Evolutionary conservation across 768 basidiomycete genomes (phyloP).

Genomic region (Calocera viscosa): DNA sequence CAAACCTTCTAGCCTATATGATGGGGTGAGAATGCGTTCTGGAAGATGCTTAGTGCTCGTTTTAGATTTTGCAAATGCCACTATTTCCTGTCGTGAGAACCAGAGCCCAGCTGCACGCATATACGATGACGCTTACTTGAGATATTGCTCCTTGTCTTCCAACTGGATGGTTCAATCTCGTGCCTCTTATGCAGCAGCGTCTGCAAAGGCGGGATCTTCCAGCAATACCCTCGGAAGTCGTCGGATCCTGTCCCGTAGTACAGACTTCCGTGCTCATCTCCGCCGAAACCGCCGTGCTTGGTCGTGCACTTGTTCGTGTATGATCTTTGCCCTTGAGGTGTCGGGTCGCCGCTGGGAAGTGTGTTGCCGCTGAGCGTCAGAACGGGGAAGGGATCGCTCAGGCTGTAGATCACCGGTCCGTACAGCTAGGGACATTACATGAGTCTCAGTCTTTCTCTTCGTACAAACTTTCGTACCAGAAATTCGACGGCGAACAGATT

Average conservation of each 20-base stretch:
- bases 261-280: slow-evolving; percentile 35
- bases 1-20: slow-evolving; percentile 47
- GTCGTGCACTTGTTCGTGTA: slow-evolving; percentile 68
- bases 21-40: slow-evolving; percentile 47
- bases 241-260: slow-evolving; percentile 71
- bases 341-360: slow-evolving; percentile 42
- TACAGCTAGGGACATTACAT: slow-evolving; percentile 37
- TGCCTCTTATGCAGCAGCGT: slow-evolving; percentile 36
- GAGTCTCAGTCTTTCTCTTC: not conserved
- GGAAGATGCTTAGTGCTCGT: slow-evolving; percentile 36
- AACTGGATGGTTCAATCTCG: slow-evolving; percentile 28
- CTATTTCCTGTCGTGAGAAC: slow-evolving; percentile 13
- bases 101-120: slow-evolving; percentile 27
- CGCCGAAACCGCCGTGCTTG: slow-evolving; percentile 73
- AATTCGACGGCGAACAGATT: slow-evolving; percentile 7
- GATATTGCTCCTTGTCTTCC: slow-evolving; percentile 33
- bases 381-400: slow-evolving; percentile 56
- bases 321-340: slow-evolving; percentile 36
- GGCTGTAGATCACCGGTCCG: slow-evolving; percentile 54
- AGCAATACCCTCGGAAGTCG: slow-evolving; percentile 67
- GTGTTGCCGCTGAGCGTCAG: slow-evolving; percentile 53
- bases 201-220: slow-evolving; percentile 50
- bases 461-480: not conserved
- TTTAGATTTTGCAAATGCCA: slow-evolving; percentile 38
- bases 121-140: slow-evolving; percentile 23